Percentiles rank a stretch among this genome's conserved stretches.
Evolutionary conservation across 805 yeast genomes (phyloP).

Genomic region (Kuraishia molischiana): DNA sequence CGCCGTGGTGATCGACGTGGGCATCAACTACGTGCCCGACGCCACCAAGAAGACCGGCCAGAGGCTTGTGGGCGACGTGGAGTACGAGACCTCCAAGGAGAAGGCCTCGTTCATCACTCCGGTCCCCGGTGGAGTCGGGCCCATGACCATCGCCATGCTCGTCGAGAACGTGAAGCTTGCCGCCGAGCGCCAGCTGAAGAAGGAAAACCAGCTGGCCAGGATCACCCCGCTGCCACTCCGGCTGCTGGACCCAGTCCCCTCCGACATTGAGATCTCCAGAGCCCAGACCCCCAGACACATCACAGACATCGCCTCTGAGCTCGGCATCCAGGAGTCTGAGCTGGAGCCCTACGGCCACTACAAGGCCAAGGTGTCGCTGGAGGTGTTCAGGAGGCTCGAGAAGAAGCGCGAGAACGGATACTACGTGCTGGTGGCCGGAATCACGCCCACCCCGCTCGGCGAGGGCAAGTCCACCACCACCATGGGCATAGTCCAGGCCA

Average conservation of each 20-base stretch:
- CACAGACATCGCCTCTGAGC: constrained; percentile 56
- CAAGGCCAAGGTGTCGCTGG: constrained; percentile 67
- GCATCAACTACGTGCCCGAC: constrained; percentile 69
- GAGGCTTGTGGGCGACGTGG: constrained; percentile 73
- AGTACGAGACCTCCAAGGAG: constrained; percentile 42
- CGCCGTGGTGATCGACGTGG: constrained; percentile 71
- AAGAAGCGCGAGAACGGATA: constrained; percentile 51
- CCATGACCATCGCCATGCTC: constrained; percentile 83
- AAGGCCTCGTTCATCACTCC: constrained; percentile 68
- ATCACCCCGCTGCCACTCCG: constrained; percentile 3
- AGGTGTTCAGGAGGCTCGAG: constrained; percentile 50
- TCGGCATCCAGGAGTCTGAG: constrained; percentile 58
- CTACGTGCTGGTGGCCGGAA: constrained; percentile 72
- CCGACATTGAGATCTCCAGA: constrained; percentile 71
- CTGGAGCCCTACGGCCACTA: constrained; percentile 67
- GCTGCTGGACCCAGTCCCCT: constrained; percentile 51
- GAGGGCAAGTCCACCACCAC: constrained; percentile 84
- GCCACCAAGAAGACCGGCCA: constrained; percentile 56
- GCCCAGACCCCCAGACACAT: constrained; percentile 67
- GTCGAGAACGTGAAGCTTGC: constrained; percentile 69
- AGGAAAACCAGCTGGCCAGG: constrained; percentile 1
- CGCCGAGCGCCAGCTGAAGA: constrained; percentile 29
- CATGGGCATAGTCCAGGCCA: constrained; percentile 72
- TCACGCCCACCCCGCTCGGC: constrained; percentile 80
- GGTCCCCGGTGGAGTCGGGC: constrained; percentile 90